Conservation (phyloP, 2,329 filamentous ascomycete species). For the Aspergillus sp. region DNA sequence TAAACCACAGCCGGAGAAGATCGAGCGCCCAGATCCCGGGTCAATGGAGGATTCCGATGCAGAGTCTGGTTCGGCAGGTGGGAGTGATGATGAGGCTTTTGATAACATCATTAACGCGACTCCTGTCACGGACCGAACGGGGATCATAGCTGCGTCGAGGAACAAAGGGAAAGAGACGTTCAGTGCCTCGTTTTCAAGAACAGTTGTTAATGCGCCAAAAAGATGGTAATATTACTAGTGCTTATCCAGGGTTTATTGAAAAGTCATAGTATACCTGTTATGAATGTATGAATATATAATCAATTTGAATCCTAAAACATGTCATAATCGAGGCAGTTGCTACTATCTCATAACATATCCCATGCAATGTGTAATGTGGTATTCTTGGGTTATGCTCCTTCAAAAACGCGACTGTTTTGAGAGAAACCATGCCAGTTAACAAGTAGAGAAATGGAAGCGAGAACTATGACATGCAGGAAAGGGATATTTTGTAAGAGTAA, state of each 20-base stretch:
- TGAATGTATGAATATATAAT: constrained; percentile 9
- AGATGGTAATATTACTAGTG: constrained; percentile 41
- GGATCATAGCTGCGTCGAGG: constrained; percentile 67
- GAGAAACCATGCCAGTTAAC: neutral
- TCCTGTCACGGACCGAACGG: constrained; percentile 83
- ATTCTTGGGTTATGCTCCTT: neutral
- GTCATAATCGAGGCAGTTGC: neutral
- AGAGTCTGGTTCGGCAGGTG: constrained; percentile 70
- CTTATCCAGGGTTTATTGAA: neutral
- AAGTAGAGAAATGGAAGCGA: neutral
- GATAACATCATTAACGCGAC: constrained; percentile 93
- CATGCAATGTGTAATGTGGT: neutral
- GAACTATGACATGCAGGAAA: neutral
- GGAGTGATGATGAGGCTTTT: constrained; percentile 70
- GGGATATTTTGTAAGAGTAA: constrained; percentile 3
- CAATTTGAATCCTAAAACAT: neutral
- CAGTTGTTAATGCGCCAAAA: constrained; percentile 54
- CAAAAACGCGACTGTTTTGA: neutral
- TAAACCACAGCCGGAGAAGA: constrained; percentile 65
- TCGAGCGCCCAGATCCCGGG: constrained; percentile 61
- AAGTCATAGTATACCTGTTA: constrained; percentile 1
- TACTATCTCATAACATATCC: neutral
- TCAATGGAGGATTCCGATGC: constrained; percentile 64
- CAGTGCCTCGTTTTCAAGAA: constrained; percentile 55
- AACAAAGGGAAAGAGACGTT: constrained; percentile 55